Percentiles rank a stretch among this genome's conserved stretches.
phyloP scores from a whole-genome alignment of 2,329 filamentous ascomycete genomes.

The Botrytis cinerea region DNA sequence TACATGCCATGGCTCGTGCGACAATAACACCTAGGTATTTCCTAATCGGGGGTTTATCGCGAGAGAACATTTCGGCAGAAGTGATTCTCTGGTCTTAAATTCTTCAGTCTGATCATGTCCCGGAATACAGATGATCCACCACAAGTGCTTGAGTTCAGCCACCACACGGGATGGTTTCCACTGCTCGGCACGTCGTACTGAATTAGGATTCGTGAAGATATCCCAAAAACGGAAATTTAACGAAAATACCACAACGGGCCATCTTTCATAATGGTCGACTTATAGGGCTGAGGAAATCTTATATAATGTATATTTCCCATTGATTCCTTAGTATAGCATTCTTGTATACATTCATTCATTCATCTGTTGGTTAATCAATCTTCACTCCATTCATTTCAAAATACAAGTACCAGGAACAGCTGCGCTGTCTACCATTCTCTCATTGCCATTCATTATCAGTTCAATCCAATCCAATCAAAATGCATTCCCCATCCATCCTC shows the following conservation, averaged over 20 bases:
- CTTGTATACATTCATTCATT: neutral
- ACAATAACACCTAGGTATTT: neutral
- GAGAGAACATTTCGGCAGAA: neutral
- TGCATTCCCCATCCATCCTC: constrained; percentile 3
- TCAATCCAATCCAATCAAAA: neutral
- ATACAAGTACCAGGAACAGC: neutral
- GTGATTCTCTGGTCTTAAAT: neutral
- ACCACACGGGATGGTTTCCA: neutral
- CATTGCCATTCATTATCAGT: neutral
- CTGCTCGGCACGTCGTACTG: neutral
- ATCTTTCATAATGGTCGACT: neutral
- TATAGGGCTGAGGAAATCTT: neutral
- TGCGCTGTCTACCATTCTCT: constrained; percentile 1
- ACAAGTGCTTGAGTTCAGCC: neutral
- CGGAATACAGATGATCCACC: neutral
- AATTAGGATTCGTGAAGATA: neutral
- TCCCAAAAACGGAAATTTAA: neutral
- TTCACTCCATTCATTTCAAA: neutral
- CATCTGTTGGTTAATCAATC: neutral
- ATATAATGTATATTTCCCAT: neutral
- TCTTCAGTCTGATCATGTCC: neutral
- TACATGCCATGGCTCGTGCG: neutral
- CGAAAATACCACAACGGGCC: neutral
- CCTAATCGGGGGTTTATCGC: constrained; percentile 1
- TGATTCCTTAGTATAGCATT: neutral